Conservation (phyloP, 208 protist species). For the Giardia duodenalis region DNA sequence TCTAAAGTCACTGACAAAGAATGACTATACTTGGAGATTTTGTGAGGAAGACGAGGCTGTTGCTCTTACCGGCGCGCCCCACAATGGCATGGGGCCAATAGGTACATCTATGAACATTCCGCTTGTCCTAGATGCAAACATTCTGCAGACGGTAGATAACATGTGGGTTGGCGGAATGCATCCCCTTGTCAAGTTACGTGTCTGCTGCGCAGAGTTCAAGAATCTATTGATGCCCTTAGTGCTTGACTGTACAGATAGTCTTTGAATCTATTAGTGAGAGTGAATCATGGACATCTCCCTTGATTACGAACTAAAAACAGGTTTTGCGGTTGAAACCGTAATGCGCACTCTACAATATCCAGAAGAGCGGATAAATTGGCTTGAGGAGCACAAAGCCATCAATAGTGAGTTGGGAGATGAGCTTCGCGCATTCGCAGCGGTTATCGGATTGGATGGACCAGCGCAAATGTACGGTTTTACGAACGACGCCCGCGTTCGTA, state of each 20-base stretch:
- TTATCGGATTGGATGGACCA: no score
- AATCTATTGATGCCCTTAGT: not conserved
- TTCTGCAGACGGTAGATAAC: not conserved
- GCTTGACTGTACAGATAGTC: not conserved
- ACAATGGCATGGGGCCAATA: not conserved
- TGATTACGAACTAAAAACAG: no score
- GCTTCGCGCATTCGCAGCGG: no score
- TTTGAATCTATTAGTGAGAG: no score
- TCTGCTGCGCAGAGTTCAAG: not conserved
- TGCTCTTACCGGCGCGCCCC: not conserved
- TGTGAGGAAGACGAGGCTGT: not conserved
- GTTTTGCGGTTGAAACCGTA: no score
- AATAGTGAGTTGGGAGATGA: no score
- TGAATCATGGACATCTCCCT: no score
- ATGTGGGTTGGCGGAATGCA: not conserved
- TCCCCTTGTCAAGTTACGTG: not conserved
- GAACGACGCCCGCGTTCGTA: no score
- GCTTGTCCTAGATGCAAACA: not conserved
- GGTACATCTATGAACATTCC: not conserved
- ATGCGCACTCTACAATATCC: no score
- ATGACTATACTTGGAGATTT: constrained; percentile 5
- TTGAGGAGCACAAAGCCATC: no score
- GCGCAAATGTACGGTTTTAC: no score
- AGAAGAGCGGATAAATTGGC: no score
- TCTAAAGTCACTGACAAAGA: not conserved